phyloP scores from a whole-genome alignment of 345 rosid genomes.

The Turritis glabra region DNA sequence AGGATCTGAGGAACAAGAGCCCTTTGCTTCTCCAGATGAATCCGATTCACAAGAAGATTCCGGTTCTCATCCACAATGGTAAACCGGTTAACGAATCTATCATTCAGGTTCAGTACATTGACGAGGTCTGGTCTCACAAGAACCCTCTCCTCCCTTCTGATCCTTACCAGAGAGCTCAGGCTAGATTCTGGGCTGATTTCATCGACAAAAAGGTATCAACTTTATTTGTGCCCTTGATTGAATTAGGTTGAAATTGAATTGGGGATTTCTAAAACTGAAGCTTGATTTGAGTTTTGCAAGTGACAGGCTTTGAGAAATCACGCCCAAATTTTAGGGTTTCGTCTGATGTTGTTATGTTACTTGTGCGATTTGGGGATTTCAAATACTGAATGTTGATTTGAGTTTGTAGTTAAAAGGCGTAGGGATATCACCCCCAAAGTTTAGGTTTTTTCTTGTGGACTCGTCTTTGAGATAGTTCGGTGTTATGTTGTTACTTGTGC shows the following conservation, averaged over 20 bases:
- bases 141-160: constrained; percentile 37
- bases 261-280: background rate
- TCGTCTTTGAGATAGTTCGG: background rate
- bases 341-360: background rate
- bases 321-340: background rate
- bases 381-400: background rate
- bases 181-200: constrained; percentile 36
- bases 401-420: background rate
- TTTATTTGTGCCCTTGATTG: background rate
- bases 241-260: background rate
- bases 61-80: constrained; percentile 27
- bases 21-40: constrained; percentile 30
- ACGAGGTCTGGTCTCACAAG: constrained; percentile 35
- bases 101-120: constrained; percentile 27
- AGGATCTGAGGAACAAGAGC: constrained; percentile 14
- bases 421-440: background rate
- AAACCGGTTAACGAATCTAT: constrained; percentile 15
- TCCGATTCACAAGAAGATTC: constrained; percentile 39
- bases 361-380: background rate
- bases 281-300: background rate
- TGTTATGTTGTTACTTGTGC: background rate
- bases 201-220: constrained; percentile 23
- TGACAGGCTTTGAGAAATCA: background rate
- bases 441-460: background rate
- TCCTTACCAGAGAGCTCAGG: constrained; percentile 34